phyloP scores from a whole-genome alignment of 2,329 filamentous ascomycete species.

The Lachnellula suecica region DNA sequence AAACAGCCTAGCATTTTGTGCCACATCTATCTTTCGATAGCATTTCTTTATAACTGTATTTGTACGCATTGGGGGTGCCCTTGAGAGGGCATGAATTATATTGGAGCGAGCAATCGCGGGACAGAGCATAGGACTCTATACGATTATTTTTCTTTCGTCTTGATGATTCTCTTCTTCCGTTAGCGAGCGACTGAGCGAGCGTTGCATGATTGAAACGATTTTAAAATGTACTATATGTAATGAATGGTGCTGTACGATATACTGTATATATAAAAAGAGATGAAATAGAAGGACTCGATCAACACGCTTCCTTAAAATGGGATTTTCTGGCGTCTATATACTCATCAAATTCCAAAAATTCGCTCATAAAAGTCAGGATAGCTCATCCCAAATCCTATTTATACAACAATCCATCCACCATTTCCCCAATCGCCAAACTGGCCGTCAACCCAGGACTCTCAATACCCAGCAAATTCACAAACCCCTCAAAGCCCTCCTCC shows the following conservation, averaged over 20 bases:
- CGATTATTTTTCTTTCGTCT: background rate
- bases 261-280: too few relatives aligned
- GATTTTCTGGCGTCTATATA: too few relatives aligned
- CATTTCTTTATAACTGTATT: background rate
- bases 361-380: too few relatives aligned
- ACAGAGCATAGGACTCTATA: background rate
- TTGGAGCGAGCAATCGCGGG: background rate
- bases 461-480: slow-evolving; percentile 88
- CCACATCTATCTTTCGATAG: background rate
- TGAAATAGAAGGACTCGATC: too few relatives aligned
- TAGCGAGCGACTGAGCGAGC: background rate
- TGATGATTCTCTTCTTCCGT: background rate
- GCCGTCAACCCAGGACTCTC: slow-evolving; percentile 93
- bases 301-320: too few relatives aligned
- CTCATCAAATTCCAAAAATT: too few relatives aligned
- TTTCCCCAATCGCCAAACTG: slow-evolving; percentile 79
- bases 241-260: background rate
- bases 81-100: background rate
- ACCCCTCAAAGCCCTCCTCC: slow-evolving; percentile 77
- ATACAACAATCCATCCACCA: slow-evolving; percentile 52
- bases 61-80: background rate
- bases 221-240: background rate
- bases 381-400: too few relatives aligned
- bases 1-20: background rate
- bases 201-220: background rate